phyloP scores from a whole-genome alignment of 1,139 yeast species.

The Wickerhamomyces sp. region DNA sequence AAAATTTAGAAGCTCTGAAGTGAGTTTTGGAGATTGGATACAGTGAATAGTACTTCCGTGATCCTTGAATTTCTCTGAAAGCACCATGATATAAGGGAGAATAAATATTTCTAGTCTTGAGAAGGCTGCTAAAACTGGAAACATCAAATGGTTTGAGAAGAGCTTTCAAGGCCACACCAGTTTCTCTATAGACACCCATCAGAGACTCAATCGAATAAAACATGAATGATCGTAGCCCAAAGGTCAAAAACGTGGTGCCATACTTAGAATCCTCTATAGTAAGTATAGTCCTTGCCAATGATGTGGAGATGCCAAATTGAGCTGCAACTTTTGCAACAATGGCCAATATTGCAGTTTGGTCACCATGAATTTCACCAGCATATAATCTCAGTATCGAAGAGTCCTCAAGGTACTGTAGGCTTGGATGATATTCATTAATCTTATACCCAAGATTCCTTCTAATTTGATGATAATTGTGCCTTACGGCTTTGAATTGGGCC shows the following conservation, averaged over 20 bases:
- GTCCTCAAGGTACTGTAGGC: constrained; percentile 6
- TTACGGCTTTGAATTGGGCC: background rate
- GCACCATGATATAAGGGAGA: background rate
- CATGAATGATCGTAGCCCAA: too few relatives aligned
- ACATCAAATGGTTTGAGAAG: too few relatives aligned
- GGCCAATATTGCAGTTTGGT: constrained; percentile 6
- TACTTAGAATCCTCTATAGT: too few relatives aligned
- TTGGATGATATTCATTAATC: constrained; percentile 1
- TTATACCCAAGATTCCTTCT: background rate
- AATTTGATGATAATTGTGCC: too few relatives aligned
- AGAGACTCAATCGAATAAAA: too few relatives aligned
- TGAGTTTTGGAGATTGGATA: background rate
- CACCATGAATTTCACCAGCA: constrained; percentile 17
- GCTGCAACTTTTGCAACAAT: constrained; percentile 16
- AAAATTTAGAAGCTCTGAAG: background rate
- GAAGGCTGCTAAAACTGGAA: too few relatives aligned
- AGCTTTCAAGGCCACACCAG: too few relatives aligned
- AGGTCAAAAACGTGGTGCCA: too few relatives aligned
- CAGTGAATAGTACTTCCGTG: background rate
- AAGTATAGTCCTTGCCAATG: background rate
- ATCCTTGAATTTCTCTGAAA: background rate
- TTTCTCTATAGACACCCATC: too few relatives aligned
- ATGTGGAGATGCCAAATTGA: constrained; percentile 4
- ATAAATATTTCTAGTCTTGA: too few relatives aligned
- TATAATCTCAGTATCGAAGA: constrained; percentile 16